Evolutionary conservation across 768 basidiomycete species (phyloP).

Genomic region (Mycena rosella): DNA sequence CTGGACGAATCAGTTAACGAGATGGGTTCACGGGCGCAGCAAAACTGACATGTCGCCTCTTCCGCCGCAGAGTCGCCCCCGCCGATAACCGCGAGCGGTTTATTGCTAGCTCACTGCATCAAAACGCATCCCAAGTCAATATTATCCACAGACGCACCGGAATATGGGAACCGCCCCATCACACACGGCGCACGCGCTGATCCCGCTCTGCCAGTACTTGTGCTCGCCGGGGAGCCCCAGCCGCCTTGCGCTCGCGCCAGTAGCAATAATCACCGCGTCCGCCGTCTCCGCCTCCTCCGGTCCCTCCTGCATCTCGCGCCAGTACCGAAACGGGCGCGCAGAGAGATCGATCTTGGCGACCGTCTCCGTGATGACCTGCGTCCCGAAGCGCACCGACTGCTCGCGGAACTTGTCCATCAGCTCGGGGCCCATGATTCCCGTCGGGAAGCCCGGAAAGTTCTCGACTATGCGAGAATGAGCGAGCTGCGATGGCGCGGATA

Average conservation of each 20-base stretch:
- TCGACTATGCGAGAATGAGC: slow-evolving; percentile 66
- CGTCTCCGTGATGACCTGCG: slow-evolving; percentile 98
- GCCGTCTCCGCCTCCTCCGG: slow-evolving; percentile 90
- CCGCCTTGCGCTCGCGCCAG: slow-evolving; percentile 96
- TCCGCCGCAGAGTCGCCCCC: slow-evolving; percentile 99
- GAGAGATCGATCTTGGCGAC: slow-evolving; percentile 95
- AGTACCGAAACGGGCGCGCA: slow-evolving; percentile 94
- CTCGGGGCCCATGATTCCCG: slow-evolving; percentile 93
- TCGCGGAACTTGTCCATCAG: slow-evolving; percentile 99
- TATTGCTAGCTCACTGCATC: slow-evolving; percentile 72
- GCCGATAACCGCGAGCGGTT: slow-evolving; percentile 96
- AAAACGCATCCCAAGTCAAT: too few relatives aligned
- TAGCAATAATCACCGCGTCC: slow-evolving; percentile 95
- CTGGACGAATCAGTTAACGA: slow-evolving; percentile 40
- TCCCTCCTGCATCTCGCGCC: slow-evolving; percentile 92
- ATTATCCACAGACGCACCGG: slow-evolving; percentile 71
- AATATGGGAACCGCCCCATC: slow-evolving; percentile 97
- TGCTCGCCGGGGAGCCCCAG: slow-evolving; percentile 92
- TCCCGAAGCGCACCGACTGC: slow-evolving; percentile 95
- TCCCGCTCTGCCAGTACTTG: slow-evolving; percentile 98
- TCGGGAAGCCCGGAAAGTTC: slow-evolving; percentile 97
- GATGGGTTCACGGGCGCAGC: not conserved
- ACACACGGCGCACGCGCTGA: slow-evolving; percentile 88
- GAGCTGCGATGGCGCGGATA: not conserved
- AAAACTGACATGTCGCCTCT: slow-evolving; percentile 92